phyloP scores from a whole-genome alignment of 2,329 filamentous ascomycete genomes.

The Thelonectria rubi region DNA sequence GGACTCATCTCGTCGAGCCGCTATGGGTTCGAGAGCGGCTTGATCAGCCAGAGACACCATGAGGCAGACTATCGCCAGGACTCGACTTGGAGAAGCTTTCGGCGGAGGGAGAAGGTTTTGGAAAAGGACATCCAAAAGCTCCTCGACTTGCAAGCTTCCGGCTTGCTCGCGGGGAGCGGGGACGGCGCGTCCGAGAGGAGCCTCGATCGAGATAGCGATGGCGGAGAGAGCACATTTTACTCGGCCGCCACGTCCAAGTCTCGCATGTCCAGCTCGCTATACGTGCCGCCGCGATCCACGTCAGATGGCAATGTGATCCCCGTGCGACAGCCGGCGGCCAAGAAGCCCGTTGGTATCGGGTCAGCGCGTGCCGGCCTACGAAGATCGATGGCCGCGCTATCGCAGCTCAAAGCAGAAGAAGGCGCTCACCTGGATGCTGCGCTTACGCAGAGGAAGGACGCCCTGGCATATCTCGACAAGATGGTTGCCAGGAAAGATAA shows the following conservation, averaged over 20 bases:
- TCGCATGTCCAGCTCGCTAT: slow-evolving; percentile 54
- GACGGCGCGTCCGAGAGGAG: slow-evolving; percentile 35
- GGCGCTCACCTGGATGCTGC: slow-evolving; percentile 67
- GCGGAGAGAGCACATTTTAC: slow-evolving; percentile 54
- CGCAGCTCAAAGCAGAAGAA: slow-evolving; percentile 74
- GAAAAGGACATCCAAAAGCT: slow-evolving; percentile 59
- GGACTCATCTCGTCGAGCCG: slow-evolving; percentile 31
- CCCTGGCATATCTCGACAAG: slow-evolving; percentile 65
- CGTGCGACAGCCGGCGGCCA: slow-evolving; percentile 63
- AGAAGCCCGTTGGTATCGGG: slow-evolving; percentile 64
- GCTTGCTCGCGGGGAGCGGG: slow-evolving; percentile 52
- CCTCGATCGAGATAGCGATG: slow-evolving; percentile 49
- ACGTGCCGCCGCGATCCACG: slow-evolving; percentile 50
- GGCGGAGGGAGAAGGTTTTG: slow-evolving; percentile 56
- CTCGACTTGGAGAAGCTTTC: slow-evolving; percentile 57
- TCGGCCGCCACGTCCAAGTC: slow-evolving; percentile 52
- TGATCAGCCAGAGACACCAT: slow-evolving; percentile 50
- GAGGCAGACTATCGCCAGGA: slow-evolving; percentile 49
- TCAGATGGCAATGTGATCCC: slow-evolving; percentile 64
- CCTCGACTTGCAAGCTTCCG: slow-evolving; percentile 59
- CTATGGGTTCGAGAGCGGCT: slow-evolving; percentile 24
- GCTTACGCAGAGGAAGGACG: slow-evolving; percentile 63
- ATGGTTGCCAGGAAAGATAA: slow-evolving; percentile 60
- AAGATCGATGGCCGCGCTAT: slow-evolving; percentile 69
- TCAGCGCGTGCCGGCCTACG: slow-evolving; percentile 72